Evolutionary conservation across 441 rosid species (phyloP).

Genomic region (Raphanus hybrid): DNA sequence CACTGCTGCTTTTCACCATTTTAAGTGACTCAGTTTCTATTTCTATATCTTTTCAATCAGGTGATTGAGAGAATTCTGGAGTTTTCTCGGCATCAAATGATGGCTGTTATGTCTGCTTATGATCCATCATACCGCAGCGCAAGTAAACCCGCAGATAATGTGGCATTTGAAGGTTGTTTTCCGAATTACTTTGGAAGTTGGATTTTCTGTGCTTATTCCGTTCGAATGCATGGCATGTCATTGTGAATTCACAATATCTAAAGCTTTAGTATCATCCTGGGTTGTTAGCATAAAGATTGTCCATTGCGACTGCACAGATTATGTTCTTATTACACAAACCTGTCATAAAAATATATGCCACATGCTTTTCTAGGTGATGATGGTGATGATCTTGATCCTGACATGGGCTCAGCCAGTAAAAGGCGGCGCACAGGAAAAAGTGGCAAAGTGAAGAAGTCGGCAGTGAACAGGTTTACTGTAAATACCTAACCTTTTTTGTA

Average conservation of each 20-base stretch:
- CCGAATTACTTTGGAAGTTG: constrained; percentile 28
- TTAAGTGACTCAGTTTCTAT: constrained; percentile 3
- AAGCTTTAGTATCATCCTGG: constrained; percentile 5
- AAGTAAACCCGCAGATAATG: constrained; percentile 84
- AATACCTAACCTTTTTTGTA: constrained; percentile 31
- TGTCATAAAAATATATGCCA: constrained; percentile 27
- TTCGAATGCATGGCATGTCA: constrained; percentile 11
- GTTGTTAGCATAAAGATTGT: constrained; percentile 22
- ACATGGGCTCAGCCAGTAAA: constrained; percentile 82
- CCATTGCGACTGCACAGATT: constrained; percentile 19
- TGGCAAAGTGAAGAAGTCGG: constrained; percentile 77
- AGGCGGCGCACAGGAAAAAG: constrained; percentile 72
- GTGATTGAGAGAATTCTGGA: constrained; percentile 96
- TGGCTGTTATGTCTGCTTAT: constrained; percentile 87
- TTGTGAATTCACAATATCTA: constrained; percentile 6
- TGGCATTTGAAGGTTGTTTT: constrained; percentile 74
- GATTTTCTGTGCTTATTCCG: constrained; percentile 24
- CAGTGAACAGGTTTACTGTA: constrained; percentile 73
- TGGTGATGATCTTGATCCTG: constrained; percentile 77
- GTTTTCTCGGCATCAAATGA: constrained; percentile 90
- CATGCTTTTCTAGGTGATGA: constrained; percentile 67
- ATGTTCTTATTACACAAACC: constrained; percentile 9
- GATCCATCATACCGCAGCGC: constrained; percentile 89
- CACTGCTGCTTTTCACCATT: constrained; percentile 14
- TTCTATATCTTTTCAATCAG: constrained; percentile 51